Base-by-base conservation (phyloP, 2,329 filamentous ascomycete genomes). In the Helotiales sp. region DNA sequence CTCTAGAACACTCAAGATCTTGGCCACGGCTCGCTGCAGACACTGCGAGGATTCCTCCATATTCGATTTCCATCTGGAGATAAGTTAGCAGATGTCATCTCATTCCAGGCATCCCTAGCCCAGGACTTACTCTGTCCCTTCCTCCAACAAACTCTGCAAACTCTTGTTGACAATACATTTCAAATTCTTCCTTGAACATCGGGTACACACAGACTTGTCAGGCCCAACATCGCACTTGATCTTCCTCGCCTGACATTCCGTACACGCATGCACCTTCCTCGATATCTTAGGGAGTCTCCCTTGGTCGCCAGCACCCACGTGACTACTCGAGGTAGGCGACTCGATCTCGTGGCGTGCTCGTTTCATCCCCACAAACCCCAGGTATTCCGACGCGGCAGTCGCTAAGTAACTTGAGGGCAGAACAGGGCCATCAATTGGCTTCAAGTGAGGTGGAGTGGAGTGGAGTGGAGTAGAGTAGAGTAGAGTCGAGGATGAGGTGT, bases 101-200 rank as follows among this genome's bases (percentile, higher is more conserved):
- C 13, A 11, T 2, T 15, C 7, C 13, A 6, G 8, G 8, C 3
- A 28, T 45, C 8, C 22, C 4, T 1, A 20, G 20, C 22, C 24
- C 10, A 11, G 5, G 34, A 79, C 81, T 78, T 78, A 85, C 80
- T 82, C 78, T 69, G 82, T 80, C 76, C 85, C 84, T 61, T 84
- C 83, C 55, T 86, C 83, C 22, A 86, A 79, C 50, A 86, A 82
- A 64, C 83, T 84, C 72, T 86, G 85, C 22, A 85, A 80, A 72
- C 84, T 86, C 74, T 85, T 84, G 71, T 86, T 86, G 37, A 86
- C 82, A 8, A 85, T 78, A 71, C 84, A 86, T 67, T 82, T 81
- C 47, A 86, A 78, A 10, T 82, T 82, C 26, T 83, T 81, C 47
- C 82, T 82, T 34, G 79, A 74, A 70, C 85, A 86, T 71, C 85